A percentile compares a stretch with the other conserved stretches of the same genome.
phyloP scores from a whole-genome alignment of 73 alveolate genomes.

The Paramecium bursaria region DNA sequence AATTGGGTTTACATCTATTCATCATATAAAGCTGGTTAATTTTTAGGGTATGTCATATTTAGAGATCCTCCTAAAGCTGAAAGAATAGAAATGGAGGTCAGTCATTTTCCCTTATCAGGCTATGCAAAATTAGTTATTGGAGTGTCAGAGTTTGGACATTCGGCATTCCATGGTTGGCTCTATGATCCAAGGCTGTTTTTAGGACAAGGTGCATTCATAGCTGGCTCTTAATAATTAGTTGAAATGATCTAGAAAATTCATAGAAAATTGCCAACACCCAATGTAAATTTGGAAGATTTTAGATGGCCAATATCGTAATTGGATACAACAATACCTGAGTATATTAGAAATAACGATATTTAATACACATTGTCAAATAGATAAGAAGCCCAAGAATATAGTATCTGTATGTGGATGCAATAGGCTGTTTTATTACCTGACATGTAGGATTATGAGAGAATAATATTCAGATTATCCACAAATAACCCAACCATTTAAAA shows the following conservation, averaged over 20 bases:
- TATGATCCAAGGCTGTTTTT: constrained; percentile 48
- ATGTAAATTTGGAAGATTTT: constrained; percentile 44
- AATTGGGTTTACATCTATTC: constrained; percentile 20
- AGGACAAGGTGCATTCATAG: constrained; percentile 33
- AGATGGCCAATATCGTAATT: constrained; percentile 26
- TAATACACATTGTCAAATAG: constrained; percentile 3
- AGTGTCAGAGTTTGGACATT: constrained; percentile 53
- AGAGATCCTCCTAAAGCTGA: constrained; percentile 40
- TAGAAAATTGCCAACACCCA: constrained; percentile 32
- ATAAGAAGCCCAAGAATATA: constrained; percentile 34
- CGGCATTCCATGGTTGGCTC: constrained; percentile 49
- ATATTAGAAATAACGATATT: background rate
- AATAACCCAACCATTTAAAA: constrained; percentile 12
- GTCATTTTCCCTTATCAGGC: constrained; percentile 29
- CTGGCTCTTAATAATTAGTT: constrained; percentile 16
- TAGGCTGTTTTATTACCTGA: constrained; percentile 37
- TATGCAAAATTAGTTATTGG: constrained; percentile 38
- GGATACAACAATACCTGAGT: constrained; percentile 39
- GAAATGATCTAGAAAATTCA: constrained; percentile 27
- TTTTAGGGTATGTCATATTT: background rate
- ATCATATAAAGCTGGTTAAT: constrained; percentile 30
- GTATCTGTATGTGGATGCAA: constrained; percentile 39
- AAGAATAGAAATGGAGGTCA: constrained; percentile 7
- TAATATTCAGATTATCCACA: constrained; percentile 34
- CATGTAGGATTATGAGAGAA: background rate